A percentile compares a stretch with the other conserved stretches of the same genome.
Evolutionary conservation across 768 basidiomycete genomes (phyloP).

Genomic region (Xerocomellus amylosporus): DNA sequence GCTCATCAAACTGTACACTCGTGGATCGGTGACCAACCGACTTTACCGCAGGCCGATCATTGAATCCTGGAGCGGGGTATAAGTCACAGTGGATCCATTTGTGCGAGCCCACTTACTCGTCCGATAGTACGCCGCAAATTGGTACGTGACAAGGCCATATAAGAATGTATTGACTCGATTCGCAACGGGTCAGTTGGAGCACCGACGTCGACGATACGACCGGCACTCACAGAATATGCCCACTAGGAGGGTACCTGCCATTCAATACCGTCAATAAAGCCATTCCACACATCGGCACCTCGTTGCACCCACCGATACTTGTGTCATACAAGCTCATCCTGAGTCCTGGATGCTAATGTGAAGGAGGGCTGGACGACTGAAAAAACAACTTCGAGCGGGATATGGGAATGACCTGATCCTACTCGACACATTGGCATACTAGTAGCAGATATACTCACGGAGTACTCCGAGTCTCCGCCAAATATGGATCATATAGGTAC

Average conservation of each 20-base stretch:
- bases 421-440: too few relatives aligned
- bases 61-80: conserved; percentile 5
- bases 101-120: not conserved
- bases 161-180: conserved; percentile 28
- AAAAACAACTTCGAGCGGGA: not conserved
- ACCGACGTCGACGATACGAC: not conserved
- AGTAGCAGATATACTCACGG: too few relatives aligned
- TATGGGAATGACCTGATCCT: not conserved
- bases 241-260: conserved; percentile 17
- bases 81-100: not conserved
- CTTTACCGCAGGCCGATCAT: conserved; percentile 13
- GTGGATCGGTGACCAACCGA: not conserved
- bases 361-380: not conserved
- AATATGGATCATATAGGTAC: too few relatives aligned
- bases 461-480: too few relatives aligned
- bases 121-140: conserved; percentile 40
- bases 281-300: not conserved
- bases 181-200: not conserved
- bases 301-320: conserved; percentile 4
- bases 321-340: conserved; percentile 2
- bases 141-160: conserved; percentile 43
- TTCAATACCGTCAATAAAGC: not conserved
- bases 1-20: not conserved
- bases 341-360: not conserved
- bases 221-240: conserved; percentile 22